These are phyloP conservation scores for Peronospora destructor DNA, from an alignment of 352 stramenopile species.

Conservation along the genomic window DNA sequence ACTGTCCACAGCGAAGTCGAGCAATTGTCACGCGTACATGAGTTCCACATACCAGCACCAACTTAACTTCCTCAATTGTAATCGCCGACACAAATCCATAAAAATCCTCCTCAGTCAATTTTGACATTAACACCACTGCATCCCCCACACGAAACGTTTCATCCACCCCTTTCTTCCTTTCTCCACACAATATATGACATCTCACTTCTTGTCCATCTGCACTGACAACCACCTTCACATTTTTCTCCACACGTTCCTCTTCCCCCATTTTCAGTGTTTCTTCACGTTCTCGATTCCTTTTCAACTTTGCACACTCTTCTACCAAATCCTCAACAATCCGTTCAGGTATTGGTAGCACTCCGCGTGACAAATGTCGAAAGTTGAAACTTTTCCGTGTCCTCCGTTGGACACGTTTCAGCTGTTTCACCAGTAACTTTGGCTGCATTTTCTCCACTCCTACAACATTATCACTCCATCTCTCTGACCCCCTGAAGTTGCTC, in stretches of 20 bases:
- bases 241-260: conserved; percentile 2
- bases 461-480: neutral
- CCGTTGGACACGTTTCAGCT: conserved; percentile 24
- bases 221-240: conserved; percentile 6
- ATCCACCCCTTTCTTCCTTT: neutral
- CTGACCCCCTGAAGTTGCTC: conserved; percentile 10
- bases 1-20: conserved; percentile 35
- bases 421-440: conserved; percentile 14
- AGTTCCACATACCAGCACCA: conserved; percentile 52
- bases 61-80: conserved; percentile 25
- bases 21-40: conserved; percentile 25
- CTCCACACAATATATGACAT: neutral
- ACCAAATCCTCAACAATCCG: conserved; percentile 38
- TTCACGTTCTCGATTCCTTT: conserved; percentile 16
- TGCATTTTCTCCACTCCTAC: neutral
- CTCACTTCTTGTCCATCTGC: conserved; percentile 15
- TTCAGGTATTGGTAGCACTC: conserved; percentile 32
- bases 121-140: conserved; percentile 44
- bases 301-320: conserved; percentile 17
- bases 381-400: conserved; percentile 42
- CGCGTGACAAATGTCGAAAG: conserved; percentile 44
- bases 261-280: conserved; percentile 4
- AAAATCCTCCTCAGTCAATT: conserved; percentile 54
- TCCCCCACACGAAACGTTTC: conserved; percentile 41
- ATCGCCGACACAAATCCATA: conserved; percentile 45